phyloP scores from a whole-genome alignment of 1,284 basidiomycete genomes.

The Flammula alnicola region DNA sequence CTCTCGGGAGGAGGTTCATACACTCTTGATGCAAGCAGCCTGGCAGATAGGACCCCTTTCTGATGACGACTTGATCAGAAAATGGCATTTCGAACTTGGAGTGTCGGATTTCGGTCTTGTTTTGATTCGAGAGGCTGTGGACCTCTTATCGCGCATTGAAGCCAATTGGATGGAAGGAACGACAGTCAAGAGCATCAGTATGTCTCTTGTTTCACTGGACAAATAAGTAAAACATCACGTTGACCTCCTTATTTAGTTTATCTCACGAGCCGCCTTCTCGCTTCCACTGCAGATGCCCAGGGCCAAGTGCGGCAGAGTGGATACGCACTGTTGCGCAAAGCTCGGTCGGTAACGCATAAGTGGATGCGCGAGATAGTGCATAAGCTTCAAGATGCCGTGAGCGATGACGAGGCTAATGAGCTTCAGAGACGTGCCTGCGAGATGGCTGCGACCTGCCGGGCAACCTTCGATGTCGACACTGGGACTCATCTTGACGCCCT shows the following conservation, averaged over 20 bases:
- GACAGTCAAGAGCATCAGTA: conserved; percentile 40
- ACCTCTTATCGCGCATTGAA: conserved; percentile 30
- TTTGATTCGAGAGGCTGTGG: conserved; percentile 33
- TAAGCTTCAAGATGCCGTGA: conserved; percentile 26
- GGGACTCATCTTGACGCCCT: conserved; percentile 20
- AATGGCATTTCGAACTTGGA: conserved; percentile 41
- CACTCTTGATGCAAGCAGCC: conserved; percentile 44
- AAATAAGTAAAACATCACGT: background rate
- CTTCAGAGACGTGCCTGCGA: conserved; percentile 35
- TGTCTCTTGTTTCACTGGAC: background rate
- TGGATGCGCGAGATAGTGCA: conserved; percentile 41
- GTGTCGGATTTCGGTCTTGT: conserved; percentile 36
- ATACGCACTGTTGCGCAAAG: conserved; percentile 30
- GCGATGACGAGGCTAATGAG: conserved; percentile 24
- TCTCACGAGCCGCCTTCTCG: conserved; percentile 40
- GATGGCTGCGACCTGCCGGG: conserved; percentile 42
- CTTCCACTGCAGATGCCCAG: conserved; percentile 25
- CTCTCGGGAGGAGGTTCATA: conserved; percentile 40
- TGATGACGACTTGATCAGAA: conserved; percentile 12
- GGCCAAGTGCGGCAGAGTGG: conserved; percentile 4
- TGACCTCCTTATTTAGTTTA: conserved; percentile 20
- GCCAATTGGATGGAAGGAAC: conserved; percentile 48
- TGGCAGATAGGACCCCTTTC: conserved; percentile 45
- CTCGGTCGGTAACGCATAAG: conserved; percentile 34
- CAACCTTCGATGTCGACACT: conserved; percentile 43